Base-by-base conservation (phyloP, 805 yeast species). In the Monosporozyma yasuniensis region DNA sequence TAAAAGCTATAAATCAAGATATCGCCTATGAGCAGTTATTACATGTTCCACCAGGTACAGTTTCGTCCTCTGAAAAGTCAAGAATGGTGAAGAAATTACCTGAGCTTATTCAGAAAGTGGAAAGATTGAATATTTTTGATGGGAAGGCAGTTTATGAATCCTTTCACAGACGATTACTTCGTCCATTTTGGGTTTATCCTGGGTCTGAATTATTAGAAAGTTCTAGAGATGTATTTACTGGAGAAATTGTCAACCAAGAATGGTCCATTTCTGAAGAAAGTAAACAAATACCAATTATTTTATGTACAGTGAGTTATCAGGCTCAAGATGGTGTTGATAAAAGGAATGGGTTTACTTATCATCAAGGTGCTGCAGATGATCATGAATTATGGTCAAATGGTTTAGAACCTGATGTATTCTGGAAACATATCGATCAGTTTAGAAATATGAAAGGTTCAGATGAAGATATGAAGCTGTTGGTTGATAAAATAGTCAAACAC, bases 321-420 rank as follows among this genome's bases (percentile, higher is more conserved):
- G 77, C 75, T 18, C 83, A 79, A 55, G 87, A 81, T 62, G 87
- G 86, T 7, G 66, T 69, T 6, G 73, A 69, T 47, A 67, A 68
- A 45, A 57, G 73, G 45, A 52, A 63, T 8, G 83, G 80, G 0
- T 82, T 68, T 55, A 66, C 74, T 0, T 89, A 89, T 60, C 85
- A 88, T 1, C 96, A 88, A 65, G 97, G 97, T 1, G 93, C 96
- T 0, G 96, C 93, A 0, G 97, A 89, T 64, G 96, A 90, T 59
- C 96, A 89, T 62, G 97, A 89, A 59, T 69, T 83, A 10, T 89
- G 96, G 97, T 76, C 83, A 0, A 70, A 75, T 4, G 68, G 73
- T 0, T 63, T 87, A 28, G 74, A 72, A 1, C 80, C 90, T 0
- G 56, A 58, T 0, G 46, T 77, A 25, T 77, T 84, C 46, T 87